Conservation (phyloP, 345 rosid species). For the Gossypioides kirkii region DNA sequence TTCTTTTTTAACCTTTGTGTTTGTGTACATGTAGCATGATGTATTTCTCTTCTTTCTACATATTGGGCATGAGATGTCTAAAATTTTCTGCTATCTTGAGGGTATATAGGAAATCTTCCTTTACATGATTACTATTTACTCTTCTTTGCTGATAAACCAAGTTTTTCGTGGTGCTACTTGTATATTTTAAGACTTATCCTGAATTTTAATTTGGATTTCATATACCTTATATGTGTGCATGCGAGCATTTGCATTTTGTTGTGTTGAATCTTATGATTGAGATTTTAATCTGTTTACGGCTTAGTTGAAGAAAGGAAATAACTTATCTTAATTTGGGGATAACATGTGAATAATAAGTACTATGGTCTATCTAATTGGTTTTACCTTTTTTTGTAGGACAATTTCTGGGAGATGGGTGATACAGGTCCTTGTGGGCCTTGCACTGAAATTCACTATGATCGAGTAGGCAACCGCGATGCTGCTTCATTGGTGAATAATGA, state of each 20-base stretch:
- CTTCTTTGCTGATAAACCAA: not conserved
- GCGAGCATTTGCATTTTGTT: not conserved
- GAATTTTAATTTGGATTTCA: not conserved
- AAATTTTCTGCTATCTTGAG: not conserved
- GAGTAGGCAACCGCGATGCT: conserved; percentile 87
- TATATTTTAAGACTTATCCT: not conserved
- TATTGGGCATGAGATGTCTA: not conserved
- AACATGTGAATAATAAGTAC: not conserved
- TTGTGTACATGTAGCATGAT: not conserved
- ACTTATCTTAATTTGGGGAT: not conserved
- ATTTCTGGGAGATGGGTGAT: conserved; percentile 99
- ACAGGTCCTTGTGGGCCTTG: conserved; percentile 99
- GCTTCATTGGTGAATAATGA: conserved; percentile 81
- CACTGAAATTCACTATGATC: conserved; percentile 93
- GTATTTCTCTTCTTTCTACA: not conserved
- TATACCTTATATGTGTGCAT: not conserved
- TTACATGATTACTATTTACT: not conserved
- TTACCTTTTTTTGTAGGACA: conserved; percentile 51
- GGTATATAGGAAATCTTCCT: not conserved
- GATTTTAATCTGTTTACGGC: not conserved
- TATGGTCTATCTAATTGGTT: not conserved
- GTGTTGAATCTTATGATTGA: not conserved
- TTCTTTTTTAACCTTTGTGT: not conserved
- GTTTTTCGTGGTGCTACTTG: not conserved
- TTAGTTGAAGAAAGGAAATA: conserved; percentile 3